These are phyloP conservation scores for Aspergillus sp. DNA, from an alignment of 2,329 filamentous ascomycete genomes.

Conservation along the genomic window DNA sequence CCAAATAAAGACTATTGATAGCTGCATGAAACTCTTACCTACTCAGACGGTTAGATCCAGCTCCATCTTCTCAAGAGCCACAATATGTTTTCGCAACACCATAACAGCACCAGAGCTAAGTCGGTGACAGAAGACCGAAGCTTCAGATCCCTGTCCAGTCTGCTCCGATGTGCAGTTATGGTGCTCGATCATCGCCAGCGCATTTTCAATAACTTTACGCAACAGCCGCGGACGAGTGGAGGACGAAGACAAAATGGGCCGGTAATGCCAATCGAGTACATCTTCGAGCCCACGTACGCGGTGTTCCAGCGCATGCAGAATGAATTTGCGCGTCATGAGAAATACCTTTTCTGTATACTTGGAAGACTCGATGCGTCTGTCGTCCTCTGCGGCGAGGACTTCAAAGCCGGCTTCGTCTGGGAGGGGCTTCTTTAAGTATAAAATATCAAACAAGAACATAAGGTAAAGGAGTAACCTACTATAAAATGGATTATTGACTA, in stretches of 20 bases:
- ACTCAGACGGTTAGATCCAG: background rate
- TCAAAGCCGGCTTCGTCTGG: constrained; percentile 62
- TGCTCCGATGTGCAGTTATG: constrained; percentile 23
- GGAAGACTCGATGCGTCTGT: constrained; percentile 46
- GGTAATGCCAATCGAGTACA: constrained; percentile 56
- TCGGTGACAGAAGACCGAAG: constrained; percentile 30
- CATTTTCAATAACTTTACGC: constrained; percentile 24
- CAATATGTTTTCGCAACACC: constrained; percentile 30
- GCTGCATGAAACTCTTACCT: background rate
- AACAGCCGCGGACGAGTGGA: constrained; percentile 22
- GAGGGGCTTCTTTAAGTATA: background rate
- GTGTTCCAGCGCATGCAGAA: constrained; percentile 47
- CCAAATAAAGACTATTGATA: background rate
- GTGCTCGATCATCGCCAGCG: constrained; percentile 27
- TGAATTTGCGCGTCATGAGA: constrained; percentile 53
- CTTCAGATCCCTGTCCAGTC: constrained; percentile 16
- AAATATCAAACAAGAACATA: background rate
- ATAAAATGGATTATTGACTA: constrained; percentile 62
- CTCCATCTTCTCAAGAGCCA: constrained; percentile 27
- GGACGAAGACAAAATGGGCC: constrained; percentile 18
- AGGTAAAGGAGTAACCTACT: constrained; percentile 39
- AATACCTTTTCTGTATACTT: constrained; percentile 57
- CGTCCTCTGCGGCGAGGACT: constrained; percentile 46
- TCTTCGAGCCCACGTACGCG: constrained; percentile 49
- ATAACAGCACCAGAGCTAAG: constrained; percentile 34